Conservation (phyloP, 2,329 filamentous ascomycete species). For the Ophiocordyceps sinensis region DNA sequence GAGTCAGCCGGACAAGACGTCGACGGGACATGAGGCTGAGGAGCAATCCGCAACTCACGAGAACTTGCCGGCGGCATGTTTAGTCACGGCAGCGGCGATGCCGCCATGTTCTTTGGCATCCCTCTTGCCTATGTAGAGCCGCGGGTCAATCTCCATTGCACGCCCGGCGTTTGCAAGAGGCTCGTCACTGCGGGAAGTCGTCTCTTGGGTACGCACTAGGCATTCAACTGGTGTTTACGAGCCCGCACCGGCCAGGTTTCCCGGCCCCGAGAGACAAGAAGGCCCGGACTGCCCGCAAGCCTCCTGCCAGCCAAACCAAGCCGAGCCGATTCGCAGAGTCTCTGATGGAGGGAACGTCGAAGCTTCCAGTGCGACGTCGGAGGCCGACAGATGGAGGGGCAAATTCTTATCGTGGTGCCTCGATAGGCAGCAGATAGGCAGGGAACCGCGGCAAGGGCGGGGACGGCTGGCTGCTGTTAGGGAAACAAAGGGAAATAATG, state of each 20-base stretch:
- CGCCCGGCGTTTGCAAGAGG: no score
- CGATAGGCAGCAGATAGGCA: not conserved
- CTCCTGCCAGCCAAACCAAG: not conserved
- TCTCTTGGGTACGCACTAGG: not conserved
- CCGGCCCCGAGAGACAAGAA: not conserved
- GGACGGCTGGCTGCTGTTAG: no score
- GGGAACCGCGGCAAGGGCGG: no score
- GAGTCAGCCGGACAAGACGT: constrained; percentile 12
- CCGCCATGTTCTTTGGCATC: constrained; percentile 38
- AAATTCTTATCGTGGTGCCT: not conserved
- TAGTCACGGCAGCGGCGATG: constrained; percentile 38
- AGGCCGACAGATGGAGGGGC: constrained; percentile 1
- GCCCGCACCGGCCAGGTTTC: not conserved
- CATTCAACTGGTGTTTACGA: constrained; percentile 1
- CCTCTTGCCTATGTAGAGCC: constrained; percentile 27
- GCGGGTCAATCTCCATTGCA: constrained; percentile 3
- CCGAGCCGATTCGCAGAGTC: not conserved
- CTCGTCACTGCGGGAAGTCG: constrained; percentile 1
- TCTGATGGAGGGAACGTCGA: constrained; percentile 3
- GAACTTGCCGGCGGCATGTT: constrained; percentile 36
- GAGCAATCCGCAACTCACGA: constrained; percentile 23
- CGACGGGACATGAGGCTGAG: constrained; percentile 5
- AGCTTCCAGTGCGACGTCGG: constrained; percentile 1
- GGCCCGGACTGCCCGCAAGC: not conserved
- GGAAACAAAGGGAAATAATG: no score